These are phyloP conservation scores for Pseudogymnoascus destructans DNA, from an alignment of 2,329 filamentous ascomycete species.

Conservation along the genomic window DNA sequence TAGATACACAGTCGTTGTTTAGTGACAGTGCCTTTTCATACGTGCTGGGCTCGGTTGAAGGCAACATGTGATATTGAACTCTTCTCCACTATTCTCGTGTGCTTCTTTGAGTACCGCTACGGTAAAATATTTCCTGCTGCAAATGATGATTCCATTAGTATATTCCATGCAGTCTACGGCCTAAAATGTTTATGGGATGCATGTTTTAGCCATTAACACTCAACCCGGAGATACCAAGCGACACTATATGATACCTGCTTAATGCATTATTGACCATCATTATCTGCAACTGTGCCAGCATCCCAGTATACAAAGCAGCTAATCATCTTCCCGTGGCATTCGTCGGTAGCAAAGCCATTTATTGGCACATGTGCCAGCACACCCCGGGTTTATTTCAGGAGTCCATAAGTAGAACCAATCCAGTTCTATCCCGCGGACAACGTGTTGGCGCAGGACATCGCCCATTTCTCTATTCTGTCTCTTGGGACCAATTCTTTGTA, in stretches of 20 bases:
- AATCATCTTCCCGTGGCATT: neutral
- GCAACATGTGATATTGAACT: neutral
- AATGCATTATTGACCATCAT: neutral
- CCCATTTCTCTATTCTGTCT: neutral
- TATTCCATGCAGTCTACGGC: neutral
- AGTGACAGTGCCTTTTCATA: neutral
- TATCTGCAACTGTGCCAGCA: neutral
- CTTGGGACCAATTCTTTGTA: neutral
- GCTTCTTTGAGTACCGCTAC: neutral
- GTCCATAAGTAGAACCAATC: neutral
- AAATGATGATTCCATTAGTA: neutral
- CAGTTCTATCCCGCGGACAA: neutral
- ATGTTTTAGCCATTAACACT: neutral
- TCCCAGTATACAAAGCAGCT: neutral
- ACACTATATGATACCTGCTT: neutral
- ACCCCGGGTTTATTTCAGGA: neutral
- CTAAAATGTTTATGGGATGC: neutral
- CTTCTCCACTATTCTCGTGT: neutral
- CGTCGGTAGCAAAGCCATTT: neutral
- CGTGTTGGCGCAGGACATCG: neutral
- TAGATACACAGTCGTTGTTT: slow-evolving; percentile 1
- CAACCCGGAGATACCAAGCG: neutral
- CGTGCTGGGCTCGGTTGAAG: neutral
- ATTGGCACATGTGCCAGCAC: neutral
- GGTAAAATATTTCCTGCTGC: neutral